Percentiles rank a stretch among this genome's conserved stretches.
Evolutionary conservation across 2,329 filamentous ascomycete species (phyloP).

Genomic region (Monilinia laxa): DNA sequence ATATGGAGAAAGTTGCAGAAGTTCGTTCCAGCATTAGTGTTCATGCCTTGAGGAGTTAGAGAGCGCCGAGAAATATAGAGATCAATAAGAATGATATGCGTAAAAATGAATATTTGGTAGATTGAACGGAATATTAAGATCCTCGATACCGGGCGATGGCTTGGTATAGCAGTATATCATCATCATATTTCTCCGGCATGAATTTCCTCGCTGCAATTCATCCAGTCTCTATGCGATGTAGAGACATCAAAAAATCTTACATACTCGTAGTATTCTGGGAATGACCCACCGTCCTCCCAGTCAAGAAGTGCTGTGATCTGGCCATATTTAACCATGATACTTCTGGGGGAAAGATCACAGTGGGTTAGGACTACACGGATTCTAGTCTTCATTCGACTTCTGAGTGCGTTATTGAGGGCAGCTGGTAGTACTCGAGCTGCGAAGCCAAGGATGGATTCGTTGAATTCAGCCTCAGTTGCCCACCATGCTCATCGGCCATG

Average conservation of each 20-base stretch:
- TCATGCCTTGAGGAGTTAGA: too few species aligned
- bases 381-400: neutral
- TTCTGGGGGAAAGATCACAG: slow-evolving; percentile 5
- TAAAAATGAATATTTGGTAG: too few species aligned
- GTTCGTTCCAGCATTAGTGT: too few species aligned
- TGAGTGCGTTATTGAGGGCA: neutral
- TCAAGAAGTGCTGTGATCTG: slow-evolving; percentile 10
- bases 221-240: neutral
- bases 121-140: neutral
- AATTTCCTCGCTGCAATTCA: neutral
- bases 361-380: neutral
- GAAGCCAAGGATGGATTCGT: slow-evolving; percentile 18
- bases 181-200: neutral
- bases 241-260: slow-evolving; percentile 1
- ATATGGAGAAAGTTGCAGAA: too few species aligned
- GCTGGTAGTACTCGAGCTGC: neutral
- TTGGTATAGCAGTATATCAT: neutral
- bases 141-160: neutral
- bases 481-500: slow-evolving; percentile 10
- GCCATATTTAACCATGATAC: slow-evolving; percentile 4
- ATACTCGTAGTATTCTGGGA: slow-evolving; percentile 20
- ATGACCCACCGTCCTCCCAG: slow-evolving; percentile 10
- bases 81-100: too few species aligned
- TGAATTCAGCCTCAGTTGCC: slow-evolving; percentile 23
- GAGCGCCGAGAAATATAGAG: too few species aligned